Conservation (phyloP, 225 moss, liverwort and hornwort species). For the Straminergon stramineum region DNA sequence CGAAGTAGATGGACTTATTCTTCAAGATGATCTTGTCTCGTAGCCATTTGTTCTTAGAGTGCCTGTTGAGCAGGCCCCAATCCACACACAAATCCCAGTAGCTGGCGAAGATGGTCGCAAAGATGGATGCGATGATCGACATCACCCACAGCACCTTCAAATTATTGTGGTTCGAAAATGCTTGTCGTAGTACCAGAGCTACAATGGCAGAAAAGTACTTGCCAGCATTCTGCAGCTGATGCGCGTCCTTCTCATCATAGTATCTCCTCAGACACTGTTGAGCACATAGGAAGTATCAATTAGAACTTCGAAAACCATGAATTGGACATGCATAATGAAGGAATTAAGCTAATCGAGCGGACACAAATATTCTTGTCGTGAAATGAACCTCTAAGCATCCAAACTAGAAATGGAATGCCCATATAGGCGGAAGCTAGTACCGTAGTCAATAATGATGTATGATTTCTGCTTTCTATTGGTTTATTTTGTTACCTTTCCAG, state of each 20-base stretch:
- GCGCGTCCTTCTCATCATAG: conserved; percentile 43
- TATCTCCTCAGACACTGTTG: conserved; percentile 53
- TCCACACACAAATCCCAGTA: conserved; percentile 82
- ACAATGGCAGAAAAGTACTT: conserved; percentile 68
- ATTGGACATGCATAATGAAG: not conserved
- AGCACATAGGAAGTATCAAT: not conserved
- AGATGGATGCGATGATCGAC: conserved; percentile 37
- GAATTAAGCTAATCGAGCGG: not conserved
- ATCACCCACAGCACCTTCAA: not conserved
- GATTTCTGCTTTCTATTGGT: not conserved
- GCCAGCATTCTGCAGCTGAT: conserved; percentile 59
- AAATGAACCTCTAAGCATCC: not conserved
- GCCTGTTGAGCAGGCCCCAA: conserved; percentile 58
- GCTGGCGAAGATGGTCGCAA: conserved; percentile 54
- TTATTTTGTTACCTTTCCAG: not conserved
- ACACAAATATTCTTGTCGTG: not conserved
- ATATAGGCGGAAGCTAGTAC: too few relatives aligned
- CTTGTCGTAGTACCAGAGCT: conserved; percentile 47
- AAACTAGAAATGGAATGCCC: not conserved
- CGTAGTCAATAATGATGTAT: not conserved
- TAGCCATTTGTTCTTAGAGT: conserved; percentile 62
- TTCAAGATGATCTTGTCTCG: conserved; percentile 64
- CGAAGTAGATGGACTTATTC: conserved; percentile 18
- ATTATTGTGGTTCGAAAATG: conserved; percentile 11
- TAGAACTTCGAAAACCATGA: not conserved